Evolutionary conservation across 805 yeast genomes (phyloP).

Genomic region (Scheffersomyces spartinae): DNA sequence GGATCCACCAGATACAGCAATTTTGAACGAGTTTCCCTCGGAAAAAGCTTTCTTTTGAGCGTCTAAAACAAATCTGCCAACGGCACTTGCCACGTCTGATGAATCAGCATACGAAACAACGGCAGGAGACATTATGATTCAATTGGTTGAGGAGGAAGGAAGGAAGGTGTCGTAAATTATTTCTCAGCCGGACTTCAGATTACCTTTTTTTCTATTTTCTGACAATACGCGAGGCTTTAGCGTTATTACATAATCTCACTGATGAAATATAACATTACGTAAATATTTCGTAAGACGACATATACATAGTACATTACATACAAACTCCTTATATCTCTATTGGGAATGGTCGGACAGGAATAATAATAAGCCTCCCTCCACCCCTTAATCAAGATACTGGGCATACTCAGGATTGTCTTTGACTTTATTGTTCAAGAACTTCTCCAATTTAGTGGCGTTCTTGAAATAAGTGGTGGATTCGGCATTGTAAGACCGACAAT

Average conservation of each 20-base stretch:
- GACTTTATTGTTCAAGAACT: constrained; percentile 69
- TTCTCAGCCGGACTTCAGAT: no score
- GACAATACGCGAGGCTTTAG: no score
- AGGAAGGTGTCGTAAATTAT: no score
- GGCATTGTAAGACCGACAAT: constrained; percentile 86
- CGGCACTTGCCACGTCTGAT: constrained; percentile 48
- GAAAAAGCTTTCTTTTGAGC: constrained; percentile 51
- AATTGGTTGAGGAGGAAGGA: no score
- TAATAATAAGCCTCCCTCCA: no score
- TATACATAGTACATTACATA: no score
- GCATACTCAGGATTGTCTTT: constrained; percentile 90
- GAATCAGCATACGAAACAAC: constrained; percentile 44
- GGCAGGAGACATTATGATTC: constrained; percentile 15
- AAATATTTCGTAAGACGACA: no score
- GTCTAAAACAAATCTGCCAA: constrained; percentile 51
- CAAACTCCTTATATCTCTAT: no score
- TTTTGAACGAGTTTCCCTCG: constrained; percentile 37
- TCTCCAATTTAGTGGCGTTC: constrained; percentile 89
- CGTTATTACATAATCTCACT: no score
- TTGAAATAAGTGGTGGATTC: constrained; percentile 92
- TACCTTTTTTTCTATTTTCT: no score
- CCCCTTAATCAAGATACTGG: constrained; percentile 50
- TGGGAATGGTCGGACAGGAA: no score
- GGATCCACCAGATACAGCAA: constrained; percentile 90
- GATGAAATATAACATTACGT: no score